phyloP scores from a whole-genome alignment of 345 rosid genomes.

The Kernera saxatilis region DNA sequence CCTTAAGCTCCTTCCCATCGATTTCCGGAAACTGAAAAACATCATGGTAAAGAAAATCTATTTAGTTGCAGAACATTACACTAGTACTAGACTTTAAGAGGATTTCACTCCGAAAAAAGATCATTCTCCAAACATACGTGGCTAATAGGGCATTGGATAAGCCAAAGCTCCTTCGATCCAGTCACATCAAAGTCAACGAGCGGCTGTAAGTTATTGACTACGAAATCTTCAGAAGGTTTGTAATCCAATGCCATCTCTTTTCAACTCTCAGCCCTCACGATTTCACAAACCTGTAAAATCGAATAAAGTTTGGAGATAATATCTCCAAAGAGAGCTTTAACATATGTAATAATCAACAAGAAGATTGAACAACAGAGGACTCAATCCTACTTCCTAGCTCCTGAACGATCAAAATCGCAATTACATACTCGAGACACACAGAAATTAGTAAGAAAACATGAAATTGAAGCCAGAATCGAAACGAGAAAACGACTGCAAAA shows the following conservation, averaged over 20 bases:
- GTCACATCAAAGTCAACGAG: slow-evolving; percentile 36
- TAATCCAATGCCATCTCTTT: slow-evolving; percentile 26
- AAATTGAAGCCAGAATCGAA: neutral
- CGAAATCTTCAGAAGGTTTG: slow-evolving; percentile 42
- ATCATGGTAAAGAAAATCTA: neutral
- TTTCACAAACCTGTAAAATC: neutral
- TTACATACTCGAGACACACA: neutral
- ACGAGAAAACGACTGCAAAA: neutral
- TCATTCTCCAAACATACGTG: slow-evolving; percentile 32
- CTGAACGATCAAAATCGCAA: neutral
- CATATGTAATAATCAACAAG: neutral
- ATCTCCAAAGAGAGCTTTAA: neutral
- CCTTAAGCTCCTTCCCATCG: slow-evolving; percentile 42
- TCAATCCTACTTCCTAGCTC: neutral
- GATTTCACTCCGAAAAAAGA: neutral
- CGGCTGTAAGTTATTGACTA: slow-evolving; percentile 34
- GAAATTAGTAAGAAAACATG: neutral
- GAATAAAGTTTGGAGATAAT: neutral
- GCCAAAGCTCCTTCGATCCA: slow-evolving; percentile 64
- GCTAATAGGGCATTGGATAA: slow-evolving; percentile 67
- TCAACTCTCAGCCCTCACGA: neutral
- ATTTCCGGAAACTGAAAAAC: slow-evolving; percentile 54
- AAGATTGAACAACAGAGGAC: neutral
- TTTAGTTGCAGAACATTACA: neutral
- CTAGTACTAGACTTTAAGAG: neutral